Base-by-base conservation (phyloP, 768 basidiomycete species). In the Mycena galericulata region DNA sequence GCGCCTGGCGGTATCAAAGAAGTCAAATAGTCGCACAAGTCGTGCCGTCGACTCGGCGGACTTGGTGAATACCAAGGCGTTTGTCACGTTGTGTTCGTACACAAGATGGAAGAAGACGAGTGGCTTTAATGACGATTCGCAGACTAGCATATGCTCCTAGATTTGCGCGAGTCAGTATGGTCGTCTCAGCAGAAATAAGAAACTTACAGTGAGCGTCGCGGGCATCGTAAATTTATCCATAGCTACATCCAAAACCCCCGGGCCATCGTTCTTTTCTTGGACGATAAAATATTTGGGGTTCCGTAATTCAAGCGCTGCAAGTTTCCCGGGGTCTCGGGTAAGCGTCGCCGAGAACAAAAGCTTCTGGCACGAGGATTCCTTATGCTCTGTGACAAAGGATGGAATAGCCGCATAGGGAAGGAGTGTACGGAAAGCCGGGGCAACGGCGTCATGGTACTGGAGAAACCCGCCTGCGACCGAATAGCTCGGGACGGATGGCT, bases 261-360 rank as follows among this genome's bases (percentile, higher is more conserved):
- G 68, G 22, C 78, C 75, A 4, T 78, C 78, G 24, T 78, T 77
- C 18, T 77, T 77, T 43, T 74, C 86, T 75, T 92, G 92, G 26
- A 99, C 91, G 47, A 98, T 87, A 70, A 97, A 93, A 79, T 98
- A 99, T 74, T 93, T 91, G 2, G 97, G 93, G 61, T 92, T 81
- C 63, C 88, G 82, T 41, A 99, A 81, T 50, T 90, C 87, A 40
- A 99, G 84, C 0, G 94, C 89, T 9, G 92, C 91, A 46, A 99
- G 91, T 74, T 94, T 97, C n/a, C 92, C 91, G 0, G 98, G 97
- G 80, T 99, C 96, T 11, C 91, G 88, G 0, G 97, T 98, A 32
- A 99, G 86, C 0, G 98, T 99, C 0, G 98, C 98, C 12, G 96
- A 98, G 81, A 99, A 98, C 10, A 99, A 83, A 4, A 99, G 85